Conservation (phyloP, 305 asterid genomes). For the Fraxinus sp. region DNA sequence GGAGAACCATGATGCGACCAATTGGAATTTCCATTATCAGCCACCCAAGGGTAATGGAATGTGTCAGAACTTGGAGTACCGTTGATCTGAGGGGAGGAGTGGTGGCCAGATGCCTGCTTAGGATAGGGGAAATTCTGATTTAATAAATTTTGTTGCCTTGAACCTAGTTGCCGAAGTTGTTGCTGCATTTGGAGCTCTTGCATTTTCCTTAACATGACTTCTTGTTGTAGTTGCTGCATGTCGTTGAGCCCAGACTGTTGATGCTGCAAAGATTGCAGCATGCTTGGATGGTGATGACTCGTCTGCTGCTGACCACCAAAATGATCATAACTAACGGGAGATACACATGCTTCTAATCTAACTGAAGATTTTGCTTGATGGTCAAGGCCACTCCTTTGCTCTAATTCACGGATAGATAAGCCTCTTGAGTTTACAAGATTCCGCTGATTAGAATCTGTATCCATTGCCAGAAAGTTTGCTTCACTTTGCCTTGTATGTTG, state of each 20-base stretch:
- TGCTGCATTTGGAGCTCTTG: conserved; percentile 89
- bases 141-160: conserved; percentile 47
- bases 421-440: conserved; percentile 49
- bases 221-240: conserved; percentile 80
- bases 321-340: conserved; percentile 69
- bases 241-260: conserved; percentile 71
- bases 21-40: conserved; percentile 53
- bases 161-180: conserved; percentile 60
- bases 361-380: conserved; percentile 56
- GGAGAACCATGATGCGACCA: conserved; percentile 63
- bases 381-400: conserved; percentile 55
- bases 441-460: conserved; percentile 54
- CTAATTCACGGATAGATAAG: conserved; percentile 55
- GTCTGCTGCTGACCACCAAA: conserved; percentile 85
- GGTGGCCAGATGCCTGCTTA: conserved; percentile 59
- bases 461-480: conserved; percentile 59
- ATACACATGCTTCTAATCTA: conserved; percentile 53
- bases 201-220: conserved; percentile 72
- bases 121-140: conserved; percentile 47
- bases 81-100: conserved; percentile 42
- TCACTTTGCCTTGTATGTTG: conserved; percentile 57
- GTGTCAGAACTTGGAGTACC: conserved; percentile 53
- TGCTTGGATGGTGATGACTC: conserved; percentile 63
- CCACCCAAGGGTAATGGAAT: conserved; percentile 45
- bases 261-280: conserved; percentile 65